Evolutionary conservation across 2,329 filamentous ascomycete genomes (phyloP).

Genomic region (Talaromyces pinophilus): DNA sequence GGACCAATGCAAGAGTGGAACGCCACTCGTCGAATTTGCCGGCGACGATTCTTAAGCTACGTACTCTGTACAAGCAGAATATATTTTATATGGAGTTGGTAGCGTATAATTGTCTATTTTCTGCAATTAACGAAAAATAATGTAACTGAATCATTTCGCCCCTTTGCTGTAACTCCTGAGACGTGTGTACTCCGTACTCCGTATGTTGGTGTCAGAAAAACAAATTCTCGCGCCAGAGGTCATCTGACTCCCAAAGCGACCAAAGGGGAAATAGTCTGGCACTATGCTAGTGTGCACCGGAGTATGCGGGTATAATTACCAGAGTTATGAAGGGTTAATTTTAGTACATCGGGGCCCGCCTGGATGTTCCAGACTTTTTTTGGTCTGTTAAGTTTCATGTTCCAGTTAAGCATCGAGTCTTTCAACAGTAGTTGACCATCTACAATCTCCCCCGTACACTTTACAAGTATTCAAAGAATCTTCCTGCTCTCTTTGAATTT

Average conservation of each 20-base stretch:
- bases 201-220: slow-evolving; percentile 1
- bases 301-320: not conserved
- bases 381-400: not conserved
- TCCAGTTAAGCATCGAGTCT: not conserved
- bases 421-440: not conserved
- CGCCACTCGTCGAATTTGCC: slow-evolving; percentile 72
- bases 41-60: slow-evolving; percentile 37
- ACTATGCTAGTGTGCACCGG: not conserved
- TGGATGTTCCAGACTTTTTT: slow-evolving; percentile 7
- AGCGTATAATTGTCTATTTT: not conserved
- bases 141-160: not conserved
- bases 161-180: not conserved
- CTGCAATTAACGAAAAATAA: not conserved
- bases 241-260: not conserved
- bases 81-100: not conserved
- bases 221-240: not conserved
- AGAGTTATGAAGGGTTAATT: slow-evolving; percentile 7
- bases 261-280: not conserved
- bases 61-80: not conserved
- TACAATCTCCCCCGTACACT: not conserved
- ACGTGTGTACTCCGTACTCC: not conserved
- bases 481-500: not conserved
- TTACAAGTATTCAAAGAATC: not conserved
- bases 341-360: not conserved
- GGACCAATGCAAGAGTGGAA: slow-evolving; percentile 78